Conservation (phyloP, 1,284 basidiomycete genomes). For the Leccinum pachyderme region DNA sequence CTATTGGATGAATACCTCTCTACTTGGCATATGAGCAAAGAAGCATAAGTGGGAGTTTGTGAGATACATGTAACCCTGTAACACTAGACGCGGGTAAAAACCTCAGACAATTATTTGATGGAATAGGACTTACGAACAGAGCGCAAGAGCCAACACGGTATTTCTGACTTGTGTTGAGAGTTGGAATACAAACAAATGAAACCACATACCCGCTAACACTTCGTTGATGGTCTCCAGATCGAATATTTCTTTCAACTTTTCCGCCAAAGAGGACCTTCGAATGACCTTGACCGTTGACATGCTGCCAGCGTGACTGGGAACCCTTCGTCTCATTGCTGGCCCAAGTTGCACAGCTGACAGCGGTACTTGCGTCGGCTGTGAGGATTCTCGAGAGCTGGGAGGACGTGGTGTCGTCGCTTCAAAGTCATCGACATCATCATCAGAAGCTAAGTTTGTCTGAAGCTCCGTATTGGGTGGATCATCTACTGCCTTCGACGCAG, state of each 20-base stretch:
- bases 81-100: slow-evolving; percentile 49
- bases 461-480: slow-evolving; percentile 29
- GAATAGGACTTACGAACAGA: slow-evolving; percentile 69
- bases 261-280: slow-evolving; percentile 71
- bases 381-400: slow-evolving; percentile 29
- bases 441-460: slow-evolving; percentile 25
- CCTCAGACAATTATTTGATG: background rate
- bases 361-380: slow-evolving; percentile 3
- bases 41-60: slow-evolving; percentile 93
- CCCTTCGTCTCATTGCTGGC: slow-evolving; percentile 25
- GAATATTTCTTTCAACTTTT: slow-evolving; percentile 85
- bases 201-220: slow-evolving; percentile 70
- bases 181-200: slow-evolving; percentile 5
- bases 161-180: slow-evolving; percentile 48
- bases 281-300: slow-evolving; percentile 70
- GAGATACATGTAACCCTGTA: slow-evolving; percentile 96
- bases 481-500: slow-evolving; percentile 8
- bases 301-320: slow-evolving; percentile 51
- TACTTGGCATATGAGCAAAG: slow-evolving; percentile 90
- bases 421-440: slow-evolving; percentile 58
- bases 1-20: slow-evolving; percentile 60
- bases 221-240: slow-evolving; percentile 76
- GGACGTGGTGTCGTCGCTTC: slow-evolving; percentile 48
- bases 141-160: slow-evolving; percentile 86
- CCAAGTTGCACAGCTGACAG: slow-evolving; percentile 20